Evolutionary conservation across 352 stramenopile species (phyloP).

Genomic region (Phytophthora agathidicida): DNA sequence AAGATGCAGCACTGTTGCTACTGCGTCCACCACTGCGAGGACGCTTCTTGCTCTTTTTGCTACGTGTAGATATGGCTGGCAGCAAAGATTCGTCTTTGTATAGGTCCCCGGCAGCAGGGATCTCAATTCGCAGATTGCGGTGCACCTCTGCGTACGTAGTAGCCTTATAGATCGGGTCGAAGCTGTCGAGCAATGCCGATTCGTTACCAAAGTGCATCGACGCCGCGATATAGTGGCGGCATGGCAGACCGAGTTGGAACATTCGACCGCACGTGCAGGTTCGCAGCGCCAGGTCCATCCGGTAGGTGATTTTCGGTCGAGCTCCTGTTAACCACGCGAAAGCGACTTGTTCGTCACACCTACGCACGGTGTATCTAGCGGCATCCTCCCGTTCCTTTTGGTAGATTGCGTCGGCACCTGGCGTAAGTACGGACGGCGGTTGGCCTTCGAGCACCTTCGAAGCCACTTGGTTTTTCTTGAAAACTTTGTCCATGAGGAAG

Average conservation of each 20-base stretch:
- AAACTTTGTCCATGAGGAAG: slow-evolving; percentile 79
- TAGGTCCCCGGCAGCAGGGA: slow-evolving; percentile 70
- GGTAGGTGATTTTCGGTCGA: slow-evolving; percentile 72
- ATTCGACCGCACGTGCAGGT: slow-evolving; percentile 76
- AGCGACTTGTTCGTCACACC: slow-evolving; percentile 74
- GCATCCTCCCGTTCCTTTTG: slow-evolving; percentile 66
- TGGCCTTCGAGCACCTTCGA: slow-evolving; percentile 48
- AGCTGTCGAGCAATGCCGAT: slow-evolving; percentile 57
- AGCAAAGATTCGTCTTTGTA: slow-evolving; percentile 72
- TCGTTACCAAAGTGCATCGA: slow-evolving; percentile 68
- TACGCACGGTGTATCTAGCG: slow-evolving; percentile 57
- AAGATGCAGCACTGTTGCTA: slow-evolving; percentile 2
- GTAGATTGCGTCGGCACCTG: slow-evolving; percentile 69
- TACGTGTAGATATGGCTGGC: slow-evolving; percentile 52
- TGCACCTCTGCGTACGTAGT: slow-evolving; percentile 60
- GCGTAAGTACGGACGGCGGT: slow-evolving; percentile 47
- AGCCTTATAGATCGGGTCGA: slow-evolving; percentile 79
- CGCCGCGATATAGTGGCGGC: slow-evolving; percentile 76
- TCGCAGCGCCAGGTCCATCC: slow-evolving; percentile 59
- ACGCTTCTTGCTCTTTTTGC: slow-evolving; percentile 70
- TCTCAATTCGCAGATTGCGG: slow-evolving; percentile 77
- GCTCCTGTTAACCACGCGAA: slow-evolving; percentile 73
- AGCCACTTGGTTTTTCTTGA: slow-evolving; percentile 77
- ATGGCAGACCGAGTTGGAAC: slow-evolving; percentile 80
- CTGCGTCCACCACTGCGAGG: slow-evolving; percentile 31